Conservation (phyloP, 495 filamentous ascomycete genomes). For the Neurospora cerealis region DNA sequence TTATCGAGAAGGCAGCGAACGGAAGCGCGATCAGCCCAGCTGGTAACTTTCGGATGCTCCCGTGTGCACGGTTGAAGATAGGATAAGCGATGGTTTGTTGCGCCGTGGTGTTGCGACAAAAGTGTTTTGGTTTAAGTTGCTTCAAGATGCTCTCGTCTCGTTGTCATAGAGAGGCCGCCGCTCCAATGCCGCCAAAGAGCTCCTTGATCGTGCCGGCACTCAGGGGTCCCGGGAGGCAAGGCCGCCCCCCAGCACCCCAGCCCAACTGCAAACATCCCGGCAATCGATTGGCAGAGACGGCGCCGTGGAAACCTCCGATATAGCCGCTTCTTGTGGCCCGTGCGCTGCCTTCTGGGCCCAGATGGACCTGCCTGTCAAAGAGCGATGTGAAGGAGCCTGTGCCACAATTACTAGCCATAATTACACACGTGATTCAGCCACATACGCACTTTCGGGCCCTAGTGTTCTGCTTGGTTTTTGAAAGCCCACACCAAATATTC, state of each 20-base stretch:
- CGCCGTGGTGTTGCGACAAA: not conserved
- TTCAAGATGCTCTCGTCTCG: not conserved
- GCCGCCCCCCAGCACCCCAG: not conserved
- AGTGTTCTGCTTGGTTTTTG: slow-evolving; percentile 17
- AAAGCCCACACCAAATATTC: slow-evolving; percentile 33
- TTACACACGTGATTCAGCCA: slow-evolving; percentile 24
- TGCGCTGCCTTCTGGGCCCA: not conserved
- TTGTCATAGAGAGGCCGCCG: not conserved
- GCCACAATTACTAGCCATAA: slow-evolving; percentile 15
- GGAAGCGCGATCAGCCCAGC: not conserved
- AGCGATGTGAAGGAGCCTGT: not conserved
- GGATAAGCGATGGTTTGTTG: not conserved
- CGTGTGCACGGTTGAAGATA: not conserved
- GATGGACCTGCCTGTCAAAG: not conserved
- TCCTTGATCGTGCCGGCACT: not conserved
- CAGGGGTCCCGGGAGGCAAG: not conserved
- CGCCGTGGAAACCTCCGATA: not conserved
- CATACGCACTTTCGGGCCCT: slow-evolving; percentile 14
- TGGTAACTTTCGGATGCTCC: not conserved
- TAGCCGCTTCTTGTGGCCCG: not conserved
- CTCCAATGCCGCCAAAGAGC: not conserved
- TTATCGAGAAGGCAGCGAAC: not conserved
- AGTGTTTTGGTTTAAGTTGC: not conserved
- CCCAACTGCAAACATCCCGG: not conserved
- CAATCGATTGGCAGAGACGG: slow-evolving; percentile 9